Evolutionary conservation across 176 grass and related monocot species (phyloP), one percentile per base, ranked within the genome.

Genomic region (Lolium rigidum): DNA sequence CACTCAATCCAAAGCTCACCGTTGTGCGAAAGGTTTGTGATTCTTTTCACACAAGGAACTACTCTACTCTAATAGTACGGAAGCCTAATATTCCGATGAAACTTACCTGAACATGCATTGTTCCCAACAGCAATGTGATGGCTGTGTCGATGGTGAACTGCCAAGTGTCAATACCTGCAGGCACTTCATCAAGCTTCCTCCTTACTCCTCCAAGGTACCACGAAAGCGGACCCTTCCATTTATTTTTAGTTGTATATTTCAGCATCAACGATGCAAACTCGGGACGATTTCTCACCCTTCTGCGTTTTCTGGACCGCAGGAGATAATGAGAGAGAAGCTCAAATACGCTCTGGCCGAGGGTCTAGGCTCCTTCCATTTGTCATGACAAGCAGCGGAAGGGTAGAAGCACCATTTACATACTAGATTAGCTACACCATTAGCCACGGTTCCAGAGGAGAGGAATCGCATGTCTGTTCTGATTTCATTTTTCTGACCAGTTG

Each of bases 151-250:
- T 15, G 41, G 90, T 5, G 93, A 92, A 20, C 68, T 95, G 57
- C 88, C 93, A 39, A 95, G 90, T 12, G 93, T 95, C 48, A 95
- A 92, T 55, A 92, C 90, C 18, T 95, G 93, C 59, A 85, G 82
- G 77, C 90, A 95, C 69, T 95, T 76, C 49, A 75, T 95, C 79
- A 95, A 92, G 79, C 93, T 95, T 31, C 93, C 93, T 81, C 80
- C 93, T 21, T 95, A 95, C 85, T 90, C 90, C 26, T 92, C 93
- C 1, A 95, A 95, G 90, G 93, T 95, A 84, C 37, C 28, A 41
- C 59, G 24, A 76, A 79, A 65, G 60, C n/a, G 39, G 50, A 44
- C 24, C 72, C 49, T 37, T 18, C 50, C 49, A 48, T 25, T 13
- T 22, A 16, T 77, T 20, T 13, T 47, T 20, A 24, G 21, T 86